Evolutionary conservation across 164 flowering plant species (phyloP).

Genomic region (Amborella trichopoda): DNA sequence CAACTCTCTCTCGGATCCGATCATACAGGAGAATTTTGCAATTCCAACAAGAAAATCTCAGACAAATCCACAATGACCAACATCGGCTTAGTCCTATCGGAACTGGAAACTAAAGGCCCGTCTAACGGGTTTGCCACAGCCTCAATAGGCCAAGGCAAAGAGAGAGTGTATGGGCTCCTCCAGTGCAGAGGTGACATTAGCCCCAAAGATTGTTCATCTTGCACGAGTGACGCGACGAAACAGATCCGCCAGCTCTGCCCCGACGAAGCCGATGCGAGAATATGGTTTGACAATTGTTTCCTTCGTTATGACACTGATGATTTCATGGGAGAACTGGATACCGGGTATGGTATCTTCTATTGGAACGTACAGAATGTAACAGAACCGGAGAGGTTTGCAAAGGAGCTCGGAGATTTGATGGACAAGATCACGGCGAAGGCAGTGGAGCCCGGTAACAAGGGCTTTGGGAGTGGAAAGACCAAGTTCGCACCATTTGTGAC

Average conservation of each 20-base stretch:
- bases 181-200: constrained; percentile 13
- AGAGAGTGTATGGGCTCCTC: constrained; percentile 2
- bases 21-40: too few relatives aligned
- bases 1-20: too few relatives aligned
- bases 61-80: too few relatives aligned
- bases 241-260: constrained; percentile 4
- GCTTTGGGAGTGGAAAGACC: constrained; percentile 5
- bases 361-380: constrained; percentile 5
- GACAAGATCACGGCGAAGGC: constrained; percentile 2
- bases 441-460: constrained; percentile 1
- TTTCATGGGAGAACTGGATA: constrained; percentile 6
- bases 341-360: constrained; percentile 6
- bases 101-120: too few relatives aligned
- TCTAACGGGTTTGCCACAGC: too few relatives aligned
- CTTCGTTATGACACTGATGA: constrained; percentile 6
- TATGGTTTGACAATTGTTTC: constrained; percentile 14
- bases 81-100: too few relatives aligned
- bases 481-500: constrained; percentile 5
- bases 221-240: constrained; percentile 6
- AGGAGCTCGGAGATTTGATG: constrained; percentile 3
- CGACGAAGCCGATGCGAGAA: constrained; percentile 4
- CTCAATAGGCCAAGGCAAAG: too few relatives aligned
- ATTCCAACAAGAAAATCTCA: too few relatives aligned
- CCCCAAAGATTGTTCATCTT: constrained; percentile 5
- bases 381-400: neutral